Evolutionary conservation across 2,329 filamentous ascomycete species (phyloP).

Genomic region (Neocucurbitaria cava): DNA sequence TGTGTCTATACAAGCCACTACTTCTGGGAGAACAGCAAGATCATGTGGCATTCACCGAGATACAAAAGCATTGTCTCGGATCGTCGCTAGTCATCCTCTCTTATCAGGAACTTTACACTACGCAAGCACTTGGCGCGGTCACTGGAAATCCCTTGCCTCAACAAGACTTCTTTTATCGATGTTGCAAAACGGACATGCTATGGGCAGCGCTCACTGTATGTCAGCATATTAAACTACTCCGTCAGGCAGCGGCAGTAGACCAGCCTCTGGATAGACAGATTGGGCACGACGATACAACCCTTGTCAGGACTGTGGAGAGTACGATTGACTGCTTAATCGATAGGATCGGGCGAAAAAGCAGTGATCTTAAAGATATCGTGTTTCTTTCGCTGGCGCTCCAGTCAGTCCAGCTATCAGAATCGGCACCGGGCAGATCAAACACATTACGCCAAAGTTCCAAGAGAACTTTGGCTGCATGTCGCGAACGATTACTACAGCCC

Average conservation of each 20-base stretch:
- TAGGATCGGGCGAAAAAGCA: slow-evolving; percentile 21
- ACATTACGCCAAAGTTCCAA: slow-evolving; percentile 8
- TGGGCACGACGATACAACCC: neutral
- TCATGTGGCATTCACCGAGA: slow-evolving; percentile 5
- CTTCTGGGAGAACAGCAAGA: slow-evolving; percentile 23
- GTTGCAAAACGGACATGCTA: slow-evolving; percentile 40
- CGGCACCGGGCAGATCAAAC: neutral
- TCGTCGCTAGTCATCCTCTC: slow-evolving; percentile 29
- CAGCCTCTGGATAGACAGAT: neutral
- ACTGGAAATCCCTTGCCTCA: slow-evolving; percentile 9
- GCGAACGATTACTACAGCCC: slow-evolving; percentile 18
- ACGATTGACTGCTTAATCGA: slow-evolving; percentile 20
- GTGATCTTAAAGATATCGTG: slow-evolving; percentile 30
- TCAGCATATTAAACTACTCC: slow-evolving; percentile 31
- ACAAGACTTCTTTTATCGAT: slow-evolving; percentile 35
- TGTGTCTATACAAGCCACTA: slow-evolving; percentile 26
- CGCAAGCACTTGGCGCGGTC: slow-evolving; percentile 3
- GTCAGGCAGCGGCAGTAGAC: neutral
- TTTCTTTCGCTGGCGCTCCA: slow-evolving; percentile 25
- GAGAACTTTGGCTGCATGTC: slow-evolving; percentile 17
- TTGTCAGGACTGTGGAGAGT: slow-evolving; percentile 16
- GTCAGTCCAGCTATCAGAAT: slow-evolving; percentile 15
- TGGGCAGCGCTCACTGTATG: slow-evolving; percentile 42
- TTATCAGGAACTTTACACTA: slow-evolving; percentile 22
- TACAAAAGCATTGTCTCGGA: slow-evolving; percentile 23